Evolutionary conservation across 345 rosid species (phyloP).

Genomic region (Corchorus capsularis): DNA sequence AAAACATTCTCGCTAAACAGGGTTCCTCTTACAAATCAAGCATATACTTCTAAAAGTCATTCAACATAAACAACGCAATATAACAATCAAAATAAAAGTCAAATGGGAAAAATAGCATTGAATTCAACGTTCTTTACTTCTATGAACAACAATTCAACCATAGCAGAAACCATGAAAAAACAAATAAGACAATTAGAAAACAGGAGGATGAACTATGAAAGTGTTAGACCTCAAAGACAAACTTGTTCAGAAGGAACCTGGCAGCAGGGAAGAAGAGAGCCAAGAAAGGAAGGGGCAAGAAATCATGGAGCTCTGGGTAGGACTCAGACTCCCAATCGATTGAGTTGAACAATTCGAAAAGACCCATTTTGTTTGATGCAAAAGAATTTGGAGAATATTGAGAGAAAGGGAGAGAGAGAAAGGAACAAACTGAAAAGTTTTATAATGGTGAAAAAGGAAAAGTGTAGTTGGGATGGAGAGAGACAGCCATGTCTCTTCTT

Average conservation of each 20-base stretch:
- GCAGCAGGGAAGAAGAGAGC: too few species aligned
- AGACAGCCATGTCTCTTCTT: not conserved
- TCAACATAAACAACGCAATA: not conserved
- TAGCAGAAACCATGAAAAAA: not conserved
- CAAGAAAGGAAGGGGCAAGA: too few species aligned
- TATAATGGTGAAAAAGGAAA: not conserved
- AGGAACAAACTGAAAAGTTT: not conserved
- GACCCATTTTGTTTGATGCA: not conserved
- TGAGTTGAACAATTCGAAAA: not conserved
- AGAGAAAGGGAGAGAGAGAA: not conserved
- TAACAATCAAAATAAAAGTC: not conserved
- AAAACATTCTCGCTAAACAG: not conserved
- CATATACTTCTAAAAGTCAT: constrained; percentile 1
- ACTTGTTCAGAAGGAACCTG: too few species aligned
- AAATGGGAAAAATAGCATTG: not conserved
- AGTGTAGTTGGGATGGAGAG: not conserved
- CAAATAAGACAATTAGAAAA: not conserved
- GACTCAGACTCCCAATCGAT: too few species aligned
- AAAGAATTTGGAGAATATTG: not conserved
- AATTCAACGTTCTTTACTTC: not conserved
- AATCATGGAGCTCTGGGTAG: too few species aligned
- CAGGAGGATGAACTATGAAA: too few species aligned
- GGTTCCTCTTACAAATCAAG: not conserved
- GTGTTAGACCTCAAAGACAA: too few species aligned
- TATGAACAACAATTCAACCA: not conserved